Evolutionary conservation across 495 filamentous ascomycete species (phyloP), one percentile per base, ranked within the genome.

Genomic region (Pyrenula massariospora): DNA sequence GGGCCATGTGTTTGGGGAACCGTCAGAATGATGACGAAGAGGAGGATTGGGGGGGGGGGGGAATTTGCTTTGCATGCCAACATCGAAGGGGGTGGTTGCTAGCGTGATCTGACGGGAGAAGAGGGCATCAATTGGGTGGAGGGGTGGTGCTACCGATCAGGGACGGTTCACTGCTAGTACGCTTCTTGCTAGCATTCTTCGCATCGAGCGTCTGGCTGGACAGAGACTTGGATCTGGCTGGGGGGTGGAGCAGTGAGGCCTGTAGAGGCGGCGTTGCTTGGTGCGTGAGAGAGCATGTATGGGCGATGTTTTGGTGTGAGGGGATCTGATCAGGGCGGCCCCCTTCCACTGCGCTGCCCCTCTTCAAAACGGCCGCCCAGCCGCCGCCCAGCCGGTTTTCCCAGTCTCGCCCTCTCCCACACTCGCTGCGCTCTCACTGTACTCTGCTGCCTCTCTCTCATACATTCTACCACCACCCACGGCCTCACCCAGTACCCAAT

Each of bases 101-200:
- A 42, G 31, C 31, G 31, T 42, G 31, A 42, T 42, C 31, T 15
- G 31, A 42, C 70, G 69, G 64, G 63, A 56, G 51, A 57, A 60
- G 58, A 62, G 66, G 66, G 63, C 63, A 57, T 56, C 57, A 59
- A 60, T 59, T 54, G 54, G 47, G 52, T 53, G 53, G 24, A 42
- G 52, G 31, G 58, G 61, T 61, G 62, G 61, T 59, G 58, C 24
- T 56, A 61, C 23, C 54, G 48, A 22, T 23, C 57, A 65, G 49
- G 11, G 36, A 49, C 25, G 55, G 58, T 49, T 52, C 25, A 50
- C 56, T 57, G 52, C 31, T 42, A 20, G 10, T 12, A 12, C 22
- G 15, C 10, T 20, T 15, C n/a, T 3, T n/a, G n/a, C 31, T 42
- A 20, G 10, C 3, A 12, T 21, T 31, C 10, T 20, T 15, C n/a